Conservation (phyloP, 2,329 filamentous ascomycete genomes). For the Neurospora sp. region DNA sequence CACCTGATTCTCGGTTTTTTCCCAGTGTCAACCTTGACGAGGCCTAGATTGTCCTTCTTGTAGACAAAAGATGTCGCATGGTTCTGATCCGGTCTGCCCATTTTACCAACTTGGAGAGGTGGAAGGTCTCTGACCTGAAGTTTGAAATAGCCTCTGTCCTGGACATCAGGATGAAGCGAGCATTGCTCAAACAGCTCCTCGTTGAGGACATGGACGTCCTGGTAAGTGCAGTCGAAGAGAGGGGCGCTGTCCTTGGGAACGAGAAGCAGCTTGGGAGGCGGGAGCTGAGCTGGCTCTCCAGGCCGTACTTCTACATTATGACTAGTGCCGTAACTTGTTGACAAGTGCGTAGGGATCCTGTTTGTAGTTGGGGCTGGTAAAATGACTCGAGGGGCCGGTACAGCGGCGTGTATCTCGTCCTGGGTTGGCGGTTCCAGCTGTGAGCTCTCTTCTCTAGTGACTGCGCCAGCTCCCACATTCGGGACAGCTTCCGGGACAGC, state of each 20-base stretch:
- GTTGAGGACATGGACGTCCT: slow-evolving; percentile 16
- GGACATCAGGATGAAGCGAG: slow-evolving; percentile 16
- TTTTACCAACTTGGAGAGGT: slow-evolving; percentile 10
- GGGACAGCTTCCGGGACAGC: not conserved
- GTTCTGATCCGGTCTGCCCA: slow-evolving; percentile 12
- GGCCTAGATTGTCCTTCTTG: slow-evolving; percentile 11
- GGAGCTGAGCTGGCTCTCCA: not conserved
- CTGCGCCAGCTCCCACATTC: not conserved
- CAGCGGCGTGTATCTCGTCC: not conserved
- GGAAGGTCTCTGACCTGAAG: slow-evolving; percentile 16
- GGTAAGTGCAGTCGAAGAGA: slow-evolving; percentile 17
- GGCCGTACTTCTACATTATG: not conserved
- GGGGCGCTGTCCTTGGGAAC: slow-evolving; percentile 11
- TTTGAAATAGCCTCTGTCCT: slow-evolving; percentile 18
- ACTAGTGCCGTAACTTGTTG: not conserved
- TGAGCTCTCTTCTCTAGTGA: not conserved
- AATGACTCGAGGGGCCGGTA: not conserved
- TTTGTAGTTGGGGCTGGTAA: not conserved
- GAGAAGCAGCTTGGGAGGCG: not conserved
- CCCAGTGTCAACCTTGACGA: slow-evolving; percentile 18
- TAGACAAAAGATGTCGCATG: slow-evolving; percentile 18
- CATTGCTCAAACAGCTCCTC: slow-evolving; percentile 17
- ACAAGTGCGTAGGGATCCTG: not conserved
- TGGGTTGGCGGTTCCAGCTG: not conserved
- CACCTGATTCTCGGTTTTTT: slow-evolving; percentile 12